Evolutionary conservation across 768 basidiomycete genomes (phyloP), one percentile per base, ranked within the genome.

Genomic region (Podaxis sp.): DNA sequence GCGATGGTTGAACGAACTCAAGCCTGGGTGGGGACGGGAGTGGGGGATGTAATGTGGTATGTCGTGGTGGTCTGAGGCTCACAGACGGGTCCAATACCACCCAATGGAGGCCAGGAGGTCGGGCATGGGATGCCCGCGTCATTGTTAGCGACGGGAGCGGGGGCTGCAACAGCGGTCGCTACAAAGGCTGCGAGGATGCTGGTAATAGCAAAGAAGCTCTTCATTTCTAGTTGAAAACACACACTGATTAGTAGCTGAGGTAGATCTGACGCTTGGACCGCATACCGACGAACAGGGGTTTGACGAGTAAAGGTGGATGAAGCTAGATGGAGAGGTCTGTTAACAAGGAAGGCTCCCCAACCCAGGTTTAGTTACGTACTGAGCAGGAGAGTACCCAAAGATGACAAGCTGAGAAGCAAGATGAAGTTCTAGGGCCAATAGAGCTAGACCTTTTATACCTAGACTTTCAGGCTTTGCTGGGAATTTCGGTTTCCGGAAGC

Each of bases 51-150:
- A 4, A 29, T 29, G 27, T 29, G 27, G 33, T 29, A 8, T 24
- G 25, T 25, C 8, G 24, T 9, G 43, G 29, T 36, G 25, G 43
- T 33, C 8, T 7, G 36, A 5, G 53, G 53, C 27, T 22, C 29
- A 19, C 60, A 61, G 36, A 47, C 60, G 17, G 43, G 60, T 2
- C 60, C 60, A 36, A 61, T 49, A 9, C 60, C 60, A 17, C 40
- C 60, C 7, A 24, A n/a, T 15, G 43, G 36, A 1, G 60, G 60
- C 60, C 60, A 61, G 43, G 12, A 17, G 29, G 60, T 46, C 13
- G 60, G 60, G 43, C 60, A 61, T 5, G 60, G 59, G 19, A 55
- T 22, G 22, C 17, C 29, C 11, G 51, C 38, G 17, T 55, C 40
- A 8, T 38, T 27, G 25, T 33, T 17, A 29, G 54, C 41, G 12